Conservation (phyloP, 2,329 filamentous ascomycete genomes). For the Pseudogymnoascus sp. region DNA sequence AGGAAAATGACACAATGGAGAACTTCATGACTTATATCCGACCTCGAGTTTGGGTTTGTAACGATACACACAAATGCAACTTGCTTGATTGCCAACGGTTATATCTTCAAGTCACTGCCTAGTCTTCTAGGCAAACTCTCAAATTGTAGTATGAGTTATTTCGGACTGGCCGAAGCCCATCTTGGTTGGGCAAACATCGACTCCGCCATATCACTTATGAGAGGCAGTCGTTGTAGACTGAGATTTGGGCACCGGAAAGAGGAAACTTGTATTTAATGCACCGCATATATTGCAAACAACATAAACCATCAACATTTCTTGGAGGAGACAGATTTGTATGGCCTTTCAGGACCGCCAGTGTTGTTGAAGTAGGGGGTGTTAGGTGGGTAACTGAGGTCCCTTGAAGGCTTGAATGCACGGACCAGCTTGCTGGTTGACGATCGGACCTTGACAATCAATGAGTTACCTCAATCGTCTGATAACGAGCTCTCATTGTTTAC, state of each 20-base stretch:
- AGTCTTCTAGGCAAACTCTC: not conserved
- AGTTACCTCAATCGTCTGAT: not conserved
- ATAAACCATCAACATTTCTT: not conserved
- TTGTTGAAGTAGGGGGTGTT: not conserved
- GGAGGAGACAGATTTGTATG: not conserved
- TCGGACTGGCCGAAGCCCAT: not conserved
- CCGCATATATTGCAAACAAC: not conserved
- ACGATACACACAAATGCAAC: conserved; percentile 6
- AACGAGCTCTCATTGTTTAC: conserved; percentile 8
- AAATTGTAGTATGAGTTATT: not conserved
- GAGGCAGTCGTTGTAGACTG: not conserved
- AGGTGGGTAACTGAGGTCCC: not conserved
- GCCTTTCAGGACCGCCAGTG: not conserved
- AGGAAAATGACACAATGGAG: not conserved
- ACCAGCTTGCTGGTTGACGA: not conserved
- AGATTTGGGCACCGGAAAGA: not conserved
- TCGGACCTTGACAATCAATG: conserved; percentile 4
- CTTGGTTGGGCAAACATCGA: conserved; percentile 3
- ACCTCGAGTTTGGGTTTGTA: not conserved
- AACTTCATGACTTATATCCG: not conserved
- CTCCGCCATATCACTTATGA: not conserved
- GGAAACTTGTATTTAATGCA: not conserved
- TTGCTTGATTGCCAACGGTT: conserved; percentile 1
- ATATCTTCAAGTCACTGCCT: conserved; percentile 1
- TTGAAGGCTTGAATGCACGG: not conserved